A percentile compares a stretch with the other conserved stretches of the same genome.
These are phyloP conservation scores for Podila clonocystis DNA, from an alignment of 192 early-diverging fungal genomes.

Conservation along the genomic window DNA sequence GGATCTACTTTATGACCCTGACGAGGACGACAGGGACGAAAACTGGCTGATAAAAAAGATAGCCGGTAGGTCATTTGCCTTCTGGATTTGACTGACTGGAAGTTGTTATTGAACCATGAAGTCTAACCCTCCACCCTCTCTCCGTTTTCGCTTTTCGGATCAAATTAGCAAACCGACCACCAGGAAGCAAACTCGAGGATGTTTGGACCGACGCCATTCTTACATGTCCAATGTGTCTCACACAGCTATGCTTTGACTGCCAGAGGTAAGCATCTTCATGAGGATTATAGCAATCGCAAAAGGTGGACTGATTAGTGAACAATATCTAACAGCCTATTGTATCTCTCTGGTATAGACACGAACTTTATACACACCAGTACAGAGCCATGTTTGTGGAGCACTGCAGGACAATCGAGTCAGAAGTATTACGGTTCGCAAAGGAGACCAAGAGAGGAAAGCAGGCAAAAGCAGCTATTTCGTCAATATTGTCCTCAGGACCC, in stretches of 20 bases:
- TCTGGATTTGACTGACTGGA: no score
- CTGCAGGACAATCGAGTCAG: constrained; percentile 59
- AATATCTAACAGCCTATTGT: neutral
- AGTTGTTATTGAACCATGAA: no score
- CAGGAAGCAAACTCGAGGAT: constrained; percentile 19
- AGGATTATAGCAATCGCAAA: no score
- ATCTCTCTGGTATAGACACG: constrained; percentile 54
- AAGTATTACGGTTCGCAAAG: constrained; percentile 49
- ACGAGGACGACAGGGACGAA: constrained; percentile 62
- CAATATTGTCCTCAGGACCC: constrained; percentile 3
- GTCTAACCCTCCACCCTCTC: no score
- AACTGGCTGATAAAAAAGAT: constrained; percentile 64
- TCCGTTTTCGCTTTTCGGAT: neutral
- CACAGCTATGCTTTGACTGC: constrained; percentile 66
- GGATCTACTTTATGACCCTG: constrained; percentile 67
- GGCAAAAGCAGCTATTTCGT: neutral
- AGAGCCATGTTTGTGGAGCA: constrained; percentile 76
- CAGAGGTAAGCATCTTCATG: constrained; percentile 56
- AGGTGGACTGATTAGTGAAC: neutral
- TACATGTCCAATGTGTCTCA: constrained; percentile 70
- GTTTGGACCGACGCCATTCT: constrained; percentile 65
- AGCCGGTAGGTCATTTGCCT: constrained; percentile 45
- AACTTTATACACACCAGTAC: constrained; percentile 66
- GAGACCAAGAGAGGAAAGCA: constrained; percentile 20
- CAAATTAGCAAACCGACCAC: constrained; percentile 38